These are phyloP conservation scores for Calocybe gangraenosa DNA, from an alignment of 768 basidiomycete species.

Conservation along the genomic window DNA sequence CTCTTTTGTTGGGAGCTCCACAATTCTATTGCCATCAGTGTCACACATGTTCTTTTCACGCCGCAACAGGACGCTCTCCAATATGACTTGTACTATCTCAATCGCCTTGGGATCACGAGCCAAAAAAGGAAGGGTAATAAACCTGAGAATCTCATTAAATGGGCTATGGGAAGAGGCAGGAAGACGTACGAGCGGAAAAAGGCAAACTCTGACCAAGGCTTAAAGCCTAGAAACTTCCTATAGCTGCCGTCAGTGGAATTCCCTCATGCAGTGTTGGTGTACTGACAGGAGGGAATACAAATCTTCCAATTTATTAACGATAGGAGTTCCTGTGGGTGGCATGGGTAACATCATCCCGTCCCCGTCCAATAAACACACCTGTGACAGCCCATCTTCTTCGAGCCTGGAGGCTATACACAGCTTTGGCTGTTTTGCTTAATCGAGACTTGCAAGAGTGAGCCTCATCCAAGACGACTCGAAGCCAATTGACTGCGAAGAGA, in stretches of 20 bases:
- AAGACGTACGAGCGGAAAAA: slow-evolving; percentile 83
- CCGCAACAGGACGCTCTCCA: slow-evolving; percentile 82
- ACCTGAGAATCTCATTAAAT: slow-evolving; percentile 38
- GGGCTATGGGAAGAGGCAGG: background rate
- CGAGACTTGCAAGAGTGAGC: slow-evolving; percentile 94
- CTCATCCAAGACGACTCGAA: slow-evolving; percentile 84
- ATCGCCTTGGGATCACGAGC: slow-evolving; percentile 89
- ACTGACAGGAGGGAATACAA: slow-evolving; percentile 76
- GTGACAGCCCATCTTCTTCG: slow-evolving; percentile 89
- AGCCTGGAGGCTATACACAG: slow-evolving; percentile 80
- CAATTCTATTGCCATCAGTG: slow-evolving; percentile 79
- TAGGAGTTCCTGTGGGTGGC: slow-evolving; percentile 67
- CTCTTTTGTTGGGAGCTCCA: slow-evolving; percentile 85
- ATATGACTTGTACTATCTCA: slow-evolving; percentile 91
- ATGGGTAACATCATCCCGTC: background rate
- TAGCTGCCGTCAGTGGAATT: background rate
- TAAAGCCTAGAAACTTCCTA: slow-evolving; percentile 75
- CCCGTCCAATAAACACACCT: slow-evolving; percentile 32
- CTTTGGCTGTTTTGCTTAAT: slow-evolving; percentile 80
- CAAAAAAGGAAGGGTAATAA: slow-evolving; percentile 89
- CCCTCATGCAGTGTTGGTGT: background rate
- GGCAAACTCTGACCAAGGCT: slow-evolving; percentile 76
- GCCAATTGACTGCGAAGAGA: slow-evolving; percentile 63
- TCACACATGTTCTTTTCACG: slow-evolving; percentile 94
- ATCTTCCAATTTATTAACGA: slow-evolving; percentile 91